Percentiles rank a stretch among this genome's conserved stretches.
Evolutionary conservation across 2,329 filamentous ascomycete genomes (phyloP).

Genomic region (Cercospora janseana): DNA sequence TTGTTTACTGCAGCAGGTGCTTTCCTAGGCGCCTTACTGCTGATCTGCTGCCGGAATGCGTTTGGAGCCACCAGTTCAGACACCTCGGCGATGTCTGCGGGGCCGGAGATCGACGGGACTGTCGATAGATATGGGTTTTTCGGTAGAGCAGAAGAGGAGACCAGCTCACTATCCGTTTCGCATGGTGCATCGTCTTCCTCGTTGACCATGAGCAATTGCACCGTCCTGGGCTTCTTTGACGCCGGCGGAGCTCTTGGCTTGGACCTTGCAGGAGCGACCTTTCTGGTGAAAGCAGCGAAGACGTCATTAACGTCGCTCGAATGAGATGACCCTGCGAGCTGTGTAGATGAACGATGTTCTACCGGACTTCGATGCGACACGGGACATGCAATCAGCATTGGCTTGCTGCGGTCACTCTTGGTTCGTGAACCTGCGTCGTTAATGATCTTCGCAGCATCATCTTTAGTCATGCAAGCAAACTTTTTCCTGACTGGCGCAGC

Average conservation of each 20-base stretch:
- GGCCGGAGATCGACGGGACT: background rate
- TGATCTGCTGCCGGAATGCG: background rate
- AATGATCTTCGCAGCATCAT: background rate
- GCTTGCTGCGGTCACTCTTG: background rate
- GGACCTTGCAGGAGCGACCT: background rate
- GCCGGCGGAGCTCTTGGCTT: constrained; percentile 5
- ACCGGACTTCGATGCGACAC: too few relatives aligned
- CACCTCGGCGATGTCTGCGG: background rate
- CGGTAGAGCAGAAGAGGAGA: background rate
- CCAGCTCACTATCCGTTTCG: background rate
- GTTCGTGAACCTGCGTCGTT: background rate
- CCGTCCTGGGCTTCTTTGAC: constrained; percentile 1
- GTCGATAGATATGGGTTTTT: background rate
- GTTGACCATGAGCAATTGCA: background rate
- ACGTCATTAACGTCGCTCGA: background rate
- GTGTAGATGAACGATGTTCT: too few relatives aligned
- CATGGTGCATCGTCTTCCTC: constrained; percentile 3
- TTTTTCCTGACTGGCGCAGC: background rate
- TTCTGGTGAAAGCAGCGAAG: background rate
- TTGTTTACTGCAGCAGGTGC: background rate
- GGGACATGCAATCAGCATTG: too few relatives aligned
- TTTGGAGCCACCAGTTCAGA: background rate
- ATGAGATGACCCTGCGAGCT: background rate
- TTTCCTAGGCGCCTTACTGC: background rate
- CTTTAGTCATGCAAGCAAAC: background rate